Evolutionary conservation across 139 green algal species (phyloP), one percentile per base, ranked within the genome.

Genomic region (Chlamydomonas sp.): DNA sequence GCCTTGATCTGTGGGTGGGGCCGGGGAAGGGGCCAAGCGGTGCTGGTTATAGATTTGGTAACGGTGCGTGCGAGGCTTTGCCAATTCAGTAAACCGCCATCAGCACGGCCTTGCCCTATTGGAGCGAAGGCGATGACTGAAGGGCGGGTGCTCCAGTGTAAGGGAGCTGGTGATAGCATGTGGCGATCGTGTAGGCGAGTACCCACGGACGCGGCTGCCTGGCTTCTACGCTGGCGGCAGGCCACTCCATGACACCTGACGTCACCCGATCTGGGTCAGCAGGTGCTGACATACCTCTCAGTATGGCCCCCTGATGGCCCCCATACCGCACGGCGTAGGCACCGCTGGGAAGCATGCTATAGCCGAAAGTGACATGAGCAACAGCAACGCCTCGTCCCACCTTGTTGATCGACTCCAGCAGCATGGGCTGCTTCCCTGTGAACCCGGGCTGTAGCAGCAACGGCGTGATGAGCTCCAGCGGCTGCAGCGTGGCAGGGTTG

Each of bases 391-490:
- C 80, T n/a, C 67, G 77, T 0, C 85, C 2, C 20, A 97, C 93
- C 93, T 98, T 98, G 87, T 89, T 92, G n/a, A 98, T 88, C 2
- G 94, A 80, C 93, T 98, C 93, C 0, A 96, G 63, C 6, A 92
- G 74, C 78, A 95, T 60, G 12, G 96, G 94, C 88, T 95, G 92
- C 49, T 93, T 95, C 71, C 89, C 89, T 67, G 92, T 89, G 68
- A 98, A 91, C 4, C 85, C 89, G 3, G 95, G 96, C 83, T 95
- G 89, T 2, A 94, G 79, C 0, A 99, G 85, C 57, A 99, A 18
- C 5, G 96, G 96, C 6, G 89, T 93, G 31, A 98, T 62, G 4
- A 87, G 85, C 91, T 99, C 96, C 74, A 98, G 85, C 0, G 96
- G 97, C 94, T 97, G 92, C 85, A 92, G 15, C 10, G n/a, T 62